Conservation (phyloP, 345 rosid species). For the Lepidium aucheri region DNA sequence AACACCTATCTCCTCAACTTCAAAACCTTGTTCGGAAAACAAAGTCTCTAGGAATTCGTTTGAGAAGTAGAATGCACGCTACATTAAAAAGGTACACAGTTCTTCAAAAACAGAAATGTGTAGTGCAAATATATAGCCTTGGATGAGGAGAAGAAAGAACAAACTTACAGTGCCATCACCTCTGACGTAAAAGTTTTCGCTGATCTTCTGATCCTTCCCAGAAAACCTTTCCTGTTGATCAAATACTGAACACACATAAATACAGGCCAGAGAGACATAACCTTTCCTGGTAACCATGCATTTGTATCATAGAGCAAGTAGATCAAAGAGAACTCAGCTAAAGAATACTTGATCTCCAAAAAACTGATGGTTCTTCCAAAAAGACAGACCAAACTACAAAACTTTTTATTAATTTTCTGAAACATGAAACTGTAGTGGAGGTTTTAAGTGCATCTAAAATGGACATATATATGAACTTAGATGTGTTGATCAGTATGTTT, state of each 20-base stretch:
- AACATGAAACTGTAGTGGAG: background rate
- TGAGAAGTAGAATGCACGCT: conserved; percentile 91
- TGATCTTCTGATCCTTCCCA: conserved; percentile 75
- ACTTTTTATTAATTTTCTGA: background rate
- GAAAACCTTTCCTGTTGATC: conserved; percentile 71
- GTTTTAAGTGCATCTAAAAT: background rate
- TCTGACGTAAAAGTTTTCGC: conserved; percentile 83
- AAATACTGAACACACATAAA: conserved; percentile 6
- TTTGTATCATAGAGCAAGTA: background rate
- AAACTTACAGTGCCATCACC: conserved; percentile 95
- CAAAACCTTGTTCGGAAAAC: conserved; percentile 63
- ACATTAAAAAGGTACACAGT: conserved; percentile 13
- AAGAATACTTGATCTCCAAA: background rate
- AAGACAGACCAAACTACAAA: background rate
- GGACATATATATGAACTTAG: background rate
- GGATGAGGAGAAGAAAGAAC: background rate
- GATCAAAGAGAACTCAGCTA: background rate
- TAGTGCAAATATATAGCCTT: background rate
- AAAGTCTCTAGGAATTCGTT: conserved; percentile 61
- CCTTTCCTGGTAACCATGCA: background rate
- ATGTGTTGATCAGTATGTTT: background rate
- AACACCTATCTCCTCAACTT: conserved; percentile 59
- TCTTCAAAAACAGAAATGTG: background rate
- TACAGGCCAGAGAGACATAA: too few species aligned
- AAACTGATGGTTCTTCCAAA: background rate